phyloP scores from a whole-genome alignment of 306 rosid species.

The Mimosa bimucronata region DNA sequence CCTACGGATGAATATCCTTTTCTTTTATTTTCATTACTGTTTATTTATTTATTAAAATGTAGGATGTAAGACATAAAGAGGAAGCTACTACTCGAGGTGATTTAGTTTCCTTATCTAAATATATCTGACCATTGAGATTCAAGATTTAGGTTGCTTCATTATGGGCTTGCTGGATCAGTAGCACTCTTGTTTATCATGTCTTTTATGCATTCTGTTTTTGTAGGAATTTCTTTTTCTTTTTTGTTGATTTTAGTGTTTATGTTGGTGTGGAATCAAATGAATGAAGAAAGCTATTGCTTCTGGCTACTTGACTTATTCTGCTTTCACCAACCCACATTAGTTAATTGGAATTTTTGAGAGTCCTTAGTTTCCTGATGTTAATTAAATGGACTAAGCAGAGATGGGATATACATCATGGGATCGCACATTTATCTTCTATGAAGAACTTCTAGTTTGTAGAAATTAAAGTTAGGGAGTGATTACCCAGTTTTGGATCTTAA shows the following conservation, averaged over 20 bases:
- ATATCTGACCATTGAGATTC: neutral
- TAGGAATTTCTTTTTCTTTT: neutral
- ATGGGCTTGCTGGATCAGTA: neutral
- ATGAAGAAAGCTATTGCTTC: no score
- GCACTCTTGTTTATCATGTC: neutral
- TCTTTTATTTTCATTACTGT: neutral
- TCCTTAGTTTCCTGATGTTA: no score
- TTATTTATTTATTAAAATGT: constrained; percentile 41
- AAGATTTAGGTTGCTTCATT: neutral
- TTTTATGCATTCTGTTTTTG: neutral
- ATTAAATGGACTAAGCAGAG: no score
- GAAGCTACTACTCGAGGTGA: constrained; percentile 91
- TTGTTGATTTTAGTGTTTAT: no score
- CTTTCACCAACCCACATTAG: no score
- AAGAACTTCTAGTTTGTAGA: no score
- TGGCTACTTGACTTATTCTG: no score
- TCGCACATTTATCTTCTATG: no score
- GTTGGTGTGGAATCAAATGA: no score
- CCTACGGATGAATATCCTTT: neutral
- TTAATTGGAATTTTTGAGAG: no score
- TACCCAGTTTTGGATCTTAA: neutral
- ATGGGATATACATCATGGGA: no score
- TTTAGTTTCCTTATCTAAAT: constrained; percentile 30
- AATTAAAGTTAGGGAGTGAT: neutral
- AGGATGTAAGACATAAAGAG: constrained; percentile 85